phyloP scores from a whole-genome alignment of 768 basidiomycete species.

The Solioccasus polychromus region DNA sequence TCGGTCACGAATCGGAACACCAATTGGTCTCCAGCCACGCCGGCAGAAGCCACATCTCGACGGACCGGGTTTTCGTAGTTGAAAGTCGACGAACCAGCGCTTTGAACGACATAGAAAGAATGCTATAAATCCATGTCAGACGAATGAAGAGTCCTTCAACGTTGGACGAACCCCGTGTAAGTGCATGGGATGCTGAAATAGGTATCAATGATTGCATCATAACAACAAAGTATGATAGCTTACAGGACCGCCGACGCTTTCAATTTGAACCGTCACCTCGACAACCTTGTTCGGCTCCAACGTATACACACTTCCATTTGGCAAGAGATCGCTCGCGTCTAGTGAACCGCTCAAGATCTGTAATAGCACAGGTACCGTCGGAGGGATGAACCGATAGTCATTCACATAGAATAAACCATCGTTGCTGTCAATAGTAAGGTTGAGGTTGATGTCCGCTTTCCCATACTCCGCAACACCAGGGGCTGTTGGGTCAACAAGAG shows the following conservation, averaged over 20 bases:
- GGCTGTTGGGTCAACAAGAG: constrained; percentile 27
- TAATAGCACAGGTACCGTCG: constrained; percentile 40
- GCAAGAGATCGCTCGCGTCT: constrained; percentile 28
- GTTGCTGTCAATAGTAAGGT: constrained; percentile 11
- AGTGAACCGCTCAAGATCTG: constrained; percentile 43
- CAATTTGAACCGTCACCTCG: constrained; percentile 19
- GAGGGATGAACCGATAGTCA: constrained; percentile 17
- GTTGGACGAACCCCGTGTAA: constrained; percentile 26
- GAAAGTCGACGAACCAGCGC: constrained; percentile 18
- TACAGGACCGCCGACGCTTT: constrained; percentile 20
- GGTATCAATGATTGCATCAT: neutral
- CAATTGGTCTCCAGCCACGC: constrained; percentile 38
- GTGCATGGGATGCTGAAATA: constrained; percentile 30
- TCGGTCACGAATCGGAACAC: constrained; percentile 59
- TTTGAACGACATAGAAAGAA: constrained; percentile 34
- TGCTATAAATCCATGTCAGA: constrained; percentile 28
- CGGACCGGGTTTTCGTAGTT: constrained; percentile 39
- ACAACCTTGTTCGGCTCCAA: constrained; percentile 28
- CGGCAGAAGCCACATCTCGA: constrained; percentile 29
- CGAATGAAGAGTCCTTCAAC: neutral
- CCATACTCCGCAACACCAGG: constrained; percentile 39
- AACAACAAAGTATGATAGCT: constrained; percentile 4
- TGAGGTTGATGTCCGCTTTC: constrained; percentile 40
- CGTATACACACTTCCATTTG: constrained; percentile 21
- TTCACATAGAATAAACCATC: constrained; percentile 15